These are phyloP conservation scores for Cyclospora cayetanensis DNA, from an alignment of 169 alveolate species.

Conservation along the genomic window DNA sequence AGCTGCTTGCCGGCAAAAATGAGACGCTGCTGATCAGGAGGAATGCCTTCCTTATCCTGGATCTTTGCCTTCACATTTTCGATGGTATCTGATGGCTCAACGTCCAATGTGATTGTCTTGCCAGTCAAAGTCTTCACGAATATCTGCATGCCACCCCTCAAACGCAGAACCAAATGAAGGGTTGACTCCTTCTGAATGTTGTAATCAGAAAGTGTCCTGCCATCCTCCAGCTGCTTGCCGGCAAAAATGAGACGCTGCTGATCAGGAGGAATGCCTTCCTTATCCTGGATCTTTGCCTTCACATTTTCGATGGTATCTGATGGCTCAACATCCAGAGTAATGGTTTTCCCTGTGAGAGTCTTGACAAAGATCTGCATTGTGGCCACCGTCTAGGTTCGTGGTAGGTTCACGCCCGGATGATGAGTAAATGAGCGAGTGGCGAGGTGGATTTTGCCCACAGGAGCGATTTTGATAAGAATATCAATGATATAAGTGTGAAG, in stretches of 20 bases:
- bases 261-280: slow-evolving; percentile 96
- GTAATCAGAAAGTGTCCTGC: slow-evolving; percentile 98
- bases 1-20: slow-evolving; percentile 99
- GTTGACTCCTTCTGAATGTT: slow-evolving; percentile 95
- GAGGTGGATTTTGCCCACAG: neutral
- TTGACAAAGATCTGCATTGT: slow-evolving; percentile 96
- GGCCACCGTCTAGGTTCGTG: neutral
- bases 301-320: slow-evolving; percentile 97
- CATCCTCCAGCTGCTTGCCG: slow-evolving; percentile 99
- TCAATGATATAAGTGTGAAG: slow-evolving; percentile 32
- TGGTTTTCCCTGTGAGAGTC: slow-evolving; percentile 97
- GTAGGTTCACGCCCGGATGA: neutral
- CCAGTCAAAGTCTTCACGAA: slow-evolving; percentile 97
- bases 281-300: slow-evolving; percentile 80
- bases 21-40: slow-evolving; percentile 99
- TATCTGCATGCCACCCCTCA: no score
- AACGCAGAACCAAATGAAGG: slow-evolving; percentile 79
- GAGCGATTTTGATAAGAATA: neutral
- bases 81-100: slow-evolving; percentile 97
- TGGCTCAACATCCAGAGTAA: slow-evolving; percentile 96
- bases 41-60: slow-evolving; percentile 87
- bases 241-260: slow-evolving; percentile 99
- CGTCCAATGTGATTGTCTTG: slow-evolving; percentile 96
- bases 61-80: slow-evolving; percentile 86
- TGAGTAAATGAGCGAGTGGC: neutral